Evolutionary conservation across 2,329 filamentous ascomycete species (phyloP).

Genomic region (Talaromyces sp.): DNA sequence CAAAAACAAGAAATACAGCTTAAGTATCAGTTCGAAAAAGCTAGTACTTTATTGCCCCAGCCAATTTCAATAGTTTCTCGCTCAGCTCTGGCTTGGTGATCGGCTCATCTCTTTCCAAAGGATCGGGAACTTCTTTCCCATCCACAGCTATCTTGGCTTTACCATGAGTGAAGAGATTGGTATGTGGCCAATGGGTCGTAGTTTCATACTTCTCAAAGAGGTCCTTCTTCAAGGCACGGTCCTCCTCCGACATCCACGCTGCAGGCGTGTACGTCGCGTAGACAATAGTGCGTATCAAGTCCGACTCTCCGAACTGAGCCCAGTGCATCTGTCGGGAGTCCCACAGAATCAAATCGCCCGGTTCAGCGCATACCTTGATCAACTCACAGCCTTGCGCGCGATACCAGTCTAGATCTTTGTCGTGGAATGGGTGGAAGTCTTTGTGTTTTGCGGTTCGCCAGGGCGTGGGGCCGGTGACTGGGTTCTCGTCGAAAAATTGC

Average conservation of each 20-base stretch:
- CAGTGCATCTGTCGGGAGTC: conserved; percentile 17
- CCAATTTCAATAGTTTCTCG: neutral
- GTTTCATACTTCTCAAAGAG: conserved; percentile 12
- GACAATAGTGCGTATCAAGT: conserved; percentile 14
- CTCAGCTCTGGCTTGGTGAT: conserved; percentile 10
- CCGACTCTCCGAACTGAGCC: conserved; percentile 10
- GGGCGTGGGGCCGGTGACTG: conserved; percentile 1
- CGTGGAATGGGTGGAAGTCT: conserved; percentile 14
- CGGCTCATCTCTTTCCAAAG: conserved; percentile 13
- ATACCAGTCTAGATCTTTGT: conserved; percentile 14
- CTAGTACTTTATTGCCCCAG: neutral
- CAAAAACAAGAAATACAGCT: neutral
- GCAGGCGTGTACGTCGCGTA: conserved; percentile 15
- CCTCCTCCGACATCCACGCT: neutral
- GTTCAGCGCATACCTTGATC: conserved; percentile 15
- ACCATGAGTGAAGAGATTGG: conserved; percentile 13
- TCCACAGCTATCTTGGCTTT: conserved; percentile 9
- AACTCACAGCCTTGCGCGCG: conserved; percentile 15
- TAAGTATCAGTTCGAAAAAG: neutral
- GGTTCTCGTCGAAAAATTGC: conserved; percentile 13
- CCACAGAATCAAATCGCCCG: conserved; percentile 18
- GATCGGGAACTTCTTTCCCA: conserved; percentile 11
- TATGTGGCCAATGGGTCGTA: conserved; percentile 18
- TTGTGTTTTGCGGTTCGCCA: conserved; percentile 11
- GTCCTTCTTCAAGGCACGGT: conserved; percentile 7